A percentile compares a stretch with the other conserved stretches of the same genome.
Evolutionary conservation across 352 stramenopile species (phyloP).

Genomic region (Phytopythium oedochilum): DNA sequence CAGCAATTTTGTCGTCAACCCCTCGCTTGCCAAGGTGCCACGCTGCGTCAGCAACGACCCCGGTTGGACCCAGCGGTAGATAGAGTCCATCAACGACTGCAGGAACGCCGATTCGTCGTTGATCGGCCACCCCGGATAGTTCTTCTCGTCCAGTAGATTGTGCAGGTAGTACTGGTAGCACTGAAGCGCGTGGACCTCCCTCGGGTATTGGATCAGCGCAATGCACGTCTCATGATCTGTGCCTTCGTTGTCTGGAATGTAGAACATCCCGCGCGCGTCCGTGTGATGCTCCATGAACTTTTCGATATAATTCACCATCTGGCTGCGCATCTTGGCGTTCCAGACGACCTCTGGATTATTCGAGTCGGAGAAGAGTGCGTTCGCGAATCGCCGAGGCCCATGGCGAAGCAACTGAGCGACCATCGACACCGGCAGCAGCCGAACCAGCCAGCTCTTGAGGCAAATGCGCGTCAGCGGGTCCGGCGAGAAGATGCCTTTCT

Average conservation of each 20-base stretch:
- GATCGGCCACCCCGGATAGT: conserved; percentile 87
- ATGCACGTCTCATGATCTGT: conserved; percentile 76
- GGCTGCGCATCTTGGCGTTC: conserved; percentile 80
- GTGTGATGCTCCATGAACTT: conserved; percentile 82
- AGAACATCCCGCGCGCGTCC: conserved; percentile 64
- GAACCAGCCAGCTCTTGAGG: conserved; percentile 80
- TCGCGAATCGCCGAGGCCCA: conserved; percentile 65
- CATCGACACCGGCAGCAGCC: conserved; percentile 80
- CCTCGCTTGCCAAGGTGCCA: conserved; percentile 33
- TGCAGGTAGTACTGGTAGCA: conserved; percentile 88
- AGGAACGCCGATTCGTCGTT: conserved; percentile 80
- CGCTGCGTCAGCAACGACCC: conserved; percentile 33
- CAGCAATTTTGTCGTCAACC: conserved; percentile 54
- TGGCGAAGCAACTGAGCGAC: conserved; percentile 81
- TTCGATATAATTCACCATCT: conserved; percentile 85
- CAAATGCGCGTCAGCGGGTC: conserved; percentile 81
- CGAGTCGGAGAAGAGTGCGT: conserved; percentile 74
- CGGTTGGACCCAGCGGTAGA: conserved; percentile 76
- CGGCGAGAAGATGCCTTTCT: conserved; percentile 74
- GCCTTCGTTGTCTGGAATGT: conserved; percentile 60
- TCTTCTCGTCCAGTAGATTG: conserved; percentile 81
- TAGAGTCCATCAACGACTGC: conserved; percentile 62
- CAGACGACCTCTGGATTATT: conserved; percentile 87
- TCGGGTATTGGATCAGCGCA: conserved; percentile 75
- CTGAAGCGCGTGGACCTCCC: conserved; percentile 81